Percentiles rank a stretch among this genome's conserved stretches.
Conservation (phyloP, 2,329 filamentous ascomycete genomes). For the Penicillium polonicum region DNA sequence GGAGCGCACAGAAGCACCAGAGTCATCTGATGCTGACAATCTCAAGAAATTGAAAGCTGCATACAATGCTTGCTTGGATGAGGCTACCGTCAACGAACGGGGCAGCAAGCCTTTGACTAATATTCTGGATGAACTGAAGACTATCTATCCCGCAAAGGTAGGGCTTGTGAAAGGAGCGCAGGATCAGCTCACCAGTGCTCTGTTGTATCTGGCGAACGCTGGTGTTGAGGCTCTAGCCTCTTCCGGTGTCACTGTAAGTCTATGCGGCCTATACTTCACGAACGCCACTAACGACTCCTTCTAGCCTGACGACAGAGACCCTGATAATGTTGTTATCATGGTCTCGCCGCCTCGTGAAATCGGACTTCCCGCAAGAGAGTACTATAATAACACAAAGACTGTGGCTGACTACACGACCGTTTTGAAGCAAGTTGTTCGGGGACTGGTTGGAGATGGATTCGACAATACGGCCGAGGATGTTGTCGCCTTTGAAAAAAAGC, state of each 20-base stretch:
- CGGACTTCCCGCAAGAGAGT: conserved; percentile 62
- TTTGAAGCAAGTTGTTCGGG: conserved; percentile 43
- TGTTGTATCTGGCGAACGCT: conserved; percentile 39
- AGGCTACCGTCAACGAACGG: conserved; percentile 54
- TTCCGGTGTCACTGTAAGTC: conserved; percentile 35
- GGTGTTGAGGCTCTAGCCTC: conserved; percentile 39
- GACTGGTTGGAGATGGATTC: conserved; percentile 38
- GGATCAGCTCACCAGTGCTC: conserved; percentile 35
- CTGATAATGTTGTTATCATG: conserved; percentile 53
- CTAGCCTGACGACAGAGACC: conserved; percentile 54
- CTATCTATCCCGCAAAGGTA: conserved; percentile 44
- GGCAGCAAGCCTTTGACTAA: conserved; percentile 58
- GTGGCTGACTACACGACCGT: conserved; percentile 52
- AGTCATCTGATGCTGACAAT: conserved; percentile 46
- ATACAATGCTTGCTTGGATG: conserved; percentile 66
- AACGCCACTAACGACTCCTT: background rate
- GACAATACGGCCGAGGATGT: conserved; percentile 42
- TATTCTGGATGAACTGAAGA: conserved; percentile 55
- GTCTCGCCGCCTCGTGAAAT: conserved; percentile 48
- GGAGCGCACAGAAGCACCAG: conserved; percentile 50
- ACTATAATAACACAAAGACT: conserved; percentile 57
- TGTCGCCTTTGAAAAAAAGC: conserved; percentile 59
- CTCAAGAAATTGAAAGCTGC: conserved; percentile 65
- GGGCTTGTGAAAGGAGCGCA: conserved; percentile 22
- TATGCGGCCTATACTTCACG: background rate